phyloP scores from a whole-genome alignment of 2,329 filamentous ascomycete genomes.

The Fusarium veterinarium region DNA sequence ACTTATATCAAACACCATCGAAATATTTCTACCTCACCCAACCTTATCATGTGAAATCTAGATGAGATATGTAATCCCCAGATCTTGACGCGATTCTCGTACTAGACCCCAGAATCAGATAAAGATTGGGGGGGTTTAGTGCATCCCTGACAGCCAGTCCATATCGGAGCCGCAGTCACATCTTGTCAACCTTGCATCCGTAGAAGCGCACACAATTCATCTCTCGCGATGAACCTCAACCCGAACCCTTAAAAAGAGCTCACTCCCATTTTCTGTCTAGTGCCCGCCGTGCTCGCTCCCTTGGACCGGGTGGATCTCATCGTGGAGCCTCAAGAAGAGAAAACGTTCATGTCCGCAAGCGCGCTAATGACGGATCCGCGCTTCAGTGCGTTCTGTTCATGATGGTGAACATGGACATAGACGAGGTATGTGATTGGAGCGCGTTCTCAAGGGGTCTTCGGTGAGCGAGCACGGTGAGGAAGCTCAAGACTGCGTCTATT shows the following conservation, averaged over 20 bases:
- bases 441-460: slow-evolving; percentile 19
- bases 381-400: slow-evolving; percentile 23
- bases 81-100: slow-evolving; percentile 28
- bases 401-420: slow-evolving; percentile 7
- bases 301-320: slow-evolving; percentile 45
- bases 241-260: slow-evolving; percentile 6
- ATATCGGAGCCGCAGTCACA: slow-evolving; percentile 36
- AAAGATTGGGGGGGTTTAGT: slow-evolving; percentile 4
- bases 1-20: background rate
- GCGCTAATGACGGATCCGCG: slow-evolving; percentile 43
- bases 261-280: slow-evolving; percentile 13
- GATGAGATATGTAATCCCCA: background rate
- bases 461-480: slow-evolving; percentile 15
- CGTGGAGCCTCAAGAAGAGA: slow-evolving; percentile 35
- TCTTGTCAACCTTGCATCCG: slow-evolving; percentile 4
- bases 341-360: slow-evolving; percentile 23
- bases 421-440: slow-evolving; percentile 33
- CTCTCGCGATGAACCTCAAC: slow-evolving; percentile 3
- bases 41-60: slow-evolving; percentile 12
- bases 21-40: background rate
- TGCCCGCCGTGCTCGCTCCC: slow-evolving; percentile 29
- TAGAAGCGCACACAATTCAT: slow-evolving; percentile 3
- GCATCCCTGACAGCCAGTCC: slow-evolving; percentile 9
- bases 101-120: slow-evolving; percentile 23
- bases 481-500: background rate